These are phyloP conservation scores for Inga laurina DNA, from an alignment of 306 rosid species.

Conservation along the genomic window DNA sequence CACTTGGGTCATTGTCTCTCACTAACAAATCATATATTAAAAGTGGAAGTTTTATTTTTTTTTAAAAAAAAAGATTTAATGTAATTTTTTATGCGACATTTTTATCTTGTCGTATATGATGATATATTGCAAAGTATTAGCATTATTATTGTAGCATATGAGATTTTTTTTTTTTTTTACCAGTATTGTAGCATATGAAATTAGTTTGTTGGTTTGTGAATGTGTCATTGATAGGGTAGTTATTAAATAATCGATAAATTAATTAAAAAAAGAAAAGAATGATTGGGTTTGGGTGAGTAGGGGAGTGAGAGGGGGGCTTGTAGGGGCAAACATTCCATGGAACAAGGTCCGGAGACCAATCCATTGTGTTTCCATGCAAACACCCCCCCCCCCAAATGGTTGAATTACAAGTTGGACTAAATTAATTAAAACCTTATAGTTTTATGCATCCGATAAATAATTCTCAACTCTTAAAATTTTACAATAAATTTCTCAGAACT, in stretches of 20 bases:
- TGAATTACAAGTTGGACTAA: too few relatives aligned
- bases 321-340: constrained; percentile 47
- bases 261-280: neutral
- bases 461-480: too few relatives aligned
- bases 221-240: neutral
- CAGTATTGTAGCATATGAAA: neutral
- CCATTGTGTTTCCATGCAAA: constrained; percentile 25
- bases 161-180: neutral
- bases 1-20: neutral
- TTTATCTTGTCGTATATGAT: neutral
- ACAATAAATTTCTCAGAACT: too few relatives aligned
- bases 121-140: neutral
- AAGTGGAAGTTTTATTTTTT: neutral
- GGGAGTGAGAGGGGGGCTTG: neutral
- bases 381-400: neutral
- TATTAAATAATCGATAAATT: neutral
- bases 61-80: neutral
- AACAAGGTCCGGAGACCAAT: constrained; percentile 38
- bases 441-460: too few relatives aligned
- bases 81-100: neutral
- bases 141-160: neutral
- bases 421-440: too few relatives aligned
- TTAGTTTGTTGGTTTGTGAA: neutral
- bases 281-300: neutral
- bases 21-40: neutral